Evolutionary conservation across 1,284 basidiomycete species (phyloP).

Genomic region (Leccinum colubrinum): DNA sequence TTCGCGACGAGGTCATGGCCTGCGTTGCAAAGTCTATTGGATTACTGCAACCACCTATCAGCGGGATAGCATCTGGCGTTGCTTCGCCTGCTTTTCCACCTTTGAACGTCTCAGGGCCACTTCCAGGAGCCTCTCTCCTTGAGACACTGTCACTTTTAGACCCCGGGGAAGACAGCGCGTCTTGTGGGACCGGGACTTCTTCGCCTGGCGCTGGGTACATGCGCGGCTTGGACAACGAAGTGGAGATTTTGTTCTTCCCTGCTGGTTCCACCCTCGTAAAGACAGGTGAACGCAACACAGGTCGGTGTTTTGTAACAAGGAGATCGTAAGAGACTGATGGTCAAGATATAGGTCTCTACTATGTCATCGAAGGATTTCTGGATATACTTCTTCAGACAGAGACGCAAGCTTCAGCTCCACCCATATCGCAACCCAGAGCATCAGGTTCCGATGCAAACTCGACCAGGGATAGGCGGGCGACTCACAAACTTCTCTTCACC

Average conservation of each 20-base stretch:
- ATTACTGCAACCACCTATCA: constrained; percentile 81
- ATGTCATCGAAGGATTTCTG: constrained; percentile 96
- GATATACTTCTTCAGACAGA: constrained; percentile 79
- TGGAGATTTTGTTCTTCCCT: constrained; percentile 93
- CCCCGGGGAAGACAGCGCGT: constrained; percentile 57
- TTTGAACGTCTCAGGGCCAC: constrained; percentile 46
- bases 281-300: constrained; percentile 88
- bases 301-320: constrained; percentile 35
- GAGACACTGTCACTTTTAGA: constrained; percentile 85
- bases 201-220: constrained; percentile 61
- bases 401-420: constrained; percentile 33
- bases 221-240: constrained; percentile 88
- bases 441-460: constrained; percentile 25
- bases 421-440: constrained; percentile 22
- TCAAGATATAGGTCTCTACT: constrained; percentile 75
- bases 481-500: constrained; percentile 79
- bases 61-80: constrained; percentile 60
- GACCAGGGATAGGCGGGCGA: constrained; percentile 22
- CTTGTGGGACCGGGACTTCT: constrained; percentile 62
- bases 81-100: constrained; percentile 63
- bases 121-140: constrained; percentile 66
- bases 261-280: constrained; percentile 86
- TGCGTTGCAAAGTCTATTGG: constrained; percentile 98
- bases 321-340: constrained; percentile 4
- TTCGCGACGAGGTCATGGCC: constrained; percentile 93